These are phyloP conservation scores for Aureobasidium zeae DNA, from an alignment of 2,329 filamentous ascomycete genomes.

Conservation along the genomic window DNA sequence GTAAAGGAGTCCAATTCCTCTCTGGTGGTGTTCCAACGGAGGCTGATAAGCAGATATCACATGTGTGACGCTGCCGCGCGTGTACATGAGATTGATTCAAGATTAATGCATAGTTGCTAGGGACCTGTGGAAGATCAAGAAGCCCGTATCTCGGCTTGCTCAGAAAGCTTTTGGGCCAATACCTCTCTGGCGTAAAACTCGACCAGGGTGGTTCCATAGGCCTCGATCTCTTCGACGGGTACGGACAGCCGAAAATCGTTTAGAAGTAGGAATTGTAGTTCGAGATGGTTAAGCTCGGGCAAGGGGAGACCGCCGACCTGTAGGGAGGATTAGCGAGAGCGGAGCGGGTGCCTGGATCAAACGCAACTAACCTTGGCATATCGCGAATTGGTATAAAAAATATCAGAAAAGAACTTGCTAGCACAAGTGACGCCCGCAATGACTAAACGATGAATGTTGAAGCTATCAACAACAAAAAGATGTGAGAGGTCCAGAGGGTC, in stretches of 20 bases:
- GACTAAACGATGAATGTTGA: constrained; percentile 93
- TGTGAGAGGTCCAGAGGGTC: constrained; percentile 48
- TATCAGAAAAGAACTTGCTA: constrained; percentile 98
- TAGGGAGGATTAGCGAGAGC: neutral
- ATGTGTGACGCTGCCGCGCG: too few relatives aligned
- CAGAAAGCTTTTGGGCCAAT: constrained; percentile 51
- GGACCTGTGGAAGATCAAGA: neutral
- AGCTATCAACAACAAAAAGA: constrained; percentile 94
- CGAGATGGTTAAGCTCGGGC: constrained; percentile 87
- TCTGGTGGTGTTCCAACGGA: neutral
- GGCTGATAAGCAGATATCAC: neutral
- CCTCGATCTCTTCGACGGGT: constrained; percentile 88
- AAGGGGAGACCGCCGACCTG: constrained; percentile 91
- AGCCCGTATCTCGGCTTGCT: neutral
- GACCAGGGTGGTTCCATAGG: constrained; percentile 96
- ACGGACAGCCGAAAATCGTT: constrained; percentile 95
- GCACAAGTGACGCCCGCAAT: constrained; percentile 97
- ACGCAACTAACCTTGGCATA: constrained; percentile 79
- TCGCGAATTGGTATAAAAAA: constrained; percentile 98
- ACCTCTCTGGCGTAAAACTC: constrained; percentile 95
- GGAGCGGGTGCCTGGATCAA: neutral
- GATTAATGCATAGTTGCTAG: neutral
- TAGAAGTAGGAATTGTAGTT: constrained; percentile 87
- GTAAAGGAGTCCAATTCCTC: constrained; percentile 4
- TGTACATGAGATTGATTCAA: neutral